Percentiles rank a stretch among this genome's conserved stretches.
Evolutionary conservation across 192 early-diverging fungal species (phyloP).

Genomic region (Linnemannia exigua): DNA sequence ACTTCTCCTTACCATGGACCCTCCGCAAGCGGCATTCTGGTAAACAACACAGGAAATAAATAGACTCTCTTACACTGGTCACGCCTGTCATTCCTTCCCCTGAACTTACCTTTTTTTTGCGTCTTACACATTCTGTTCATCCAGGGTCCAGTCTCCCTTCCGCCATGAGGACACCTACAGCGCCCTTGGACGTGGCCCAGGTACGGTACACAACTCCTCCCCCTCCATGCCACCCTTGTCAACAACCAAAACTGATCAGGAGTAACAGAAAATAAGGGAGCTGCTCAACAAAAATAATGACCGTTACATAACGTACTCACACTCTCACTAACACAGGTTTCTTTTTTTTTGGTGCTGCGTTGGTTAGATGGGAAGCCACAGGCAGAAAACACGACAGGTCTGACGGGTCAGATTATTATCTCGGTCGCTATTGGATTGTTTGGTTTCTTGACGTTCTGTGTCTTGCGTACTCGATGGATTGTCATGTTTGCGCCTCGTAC

Average conservation of each 20-base stretch:
- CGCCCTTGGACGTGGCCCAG: not conserved
- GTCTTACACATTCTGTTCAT: not conserved
- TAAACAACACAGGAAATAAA: not conserved
- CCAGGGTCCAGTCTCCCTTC: conserved; percentile 7
- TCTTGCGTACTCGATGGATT: conserved; percentile 53
- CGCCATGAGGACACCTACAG: not conserved
- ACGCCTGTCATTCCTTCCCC: not conserved
- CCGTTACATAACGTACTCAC: not conserved
- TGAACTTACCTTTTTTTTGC: not conserved
- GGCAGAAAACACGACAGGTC: conserved; percentile 34
- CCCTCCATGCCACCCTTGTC: not conserved
- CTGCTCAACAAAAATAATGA: not conserved
- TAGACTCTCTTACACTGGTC: not conserved
- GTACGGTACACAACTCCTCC: not conserved
- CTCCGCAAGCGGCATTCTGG: conserved; percentile 21
- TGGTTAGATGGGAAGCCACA: conserved; percentile 3
- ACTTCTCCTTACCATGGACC: conserved; percentile 18
- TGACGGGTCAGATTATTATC: conserved; percentile 47
- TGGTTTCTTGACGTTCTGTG: conserved; percentile 54
- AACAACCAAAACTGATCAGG: not conserved
- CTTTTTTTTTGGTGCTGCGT: not conserved
- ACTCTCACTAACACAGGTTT: not conserved
- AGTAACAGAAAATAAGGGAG: not conserved
- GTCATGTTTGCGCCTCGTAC: conserved; percentile 59
- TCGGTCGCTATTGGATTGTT: conserved; percentile 30